Evolutionary conservation across 1,284 basidiomycete species (phyloP).

Genomic region (Puccinia triticina): DNA sequence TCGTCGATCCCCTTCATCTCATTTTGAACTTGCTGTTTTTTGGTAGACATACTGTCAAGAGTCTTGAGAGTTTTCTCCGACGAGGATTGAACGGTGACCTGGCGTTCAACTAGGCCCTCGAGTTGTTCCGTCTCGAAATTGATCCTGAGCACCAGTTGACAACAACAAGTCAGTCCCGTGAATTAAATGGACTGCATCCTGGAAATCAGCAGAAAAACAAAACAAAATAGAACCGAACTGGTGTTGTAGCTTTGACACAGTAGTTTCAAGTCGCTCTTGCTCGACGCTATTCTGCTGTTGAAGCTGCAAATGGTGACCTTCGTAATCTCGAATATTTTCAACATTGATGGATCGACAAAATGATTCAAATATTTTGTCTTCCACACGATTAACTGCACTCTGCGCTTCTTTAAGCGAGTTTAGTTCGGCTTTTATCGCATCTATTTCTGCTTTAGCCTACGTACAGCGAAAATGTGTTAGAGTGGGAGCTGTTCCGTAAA

Average conservation of each 20-base stretch:
- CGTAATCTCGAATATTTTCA: conserved; percentile 86
- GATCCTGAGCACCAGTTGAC: conserved; percentile 31
- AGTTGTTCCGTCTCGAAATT: conserved; percentile 67
- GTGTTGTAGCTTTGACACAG: conserved; percentile 82
- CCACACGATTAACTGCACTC: conserved; percentile 72
- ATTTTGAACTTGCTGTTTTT: conserved; percentile 30
- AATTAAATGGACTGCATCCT: neutral
- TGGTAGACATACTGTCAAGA: conserved; percentile 48
- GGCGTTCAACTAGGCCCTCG: conserved; percentile 58
- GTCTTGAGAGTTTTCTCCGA: conserved; percentile 64
- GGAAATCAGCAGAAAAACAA: neutral
- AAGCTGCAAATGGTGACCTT: conserved; percentile 84
- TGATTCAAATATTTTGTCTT: conserved; percentile 75
- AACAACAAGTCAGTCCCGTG: neutral
- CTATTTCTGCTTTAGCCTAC: conserved; percentile 56
- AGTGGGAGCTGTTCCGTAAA: neutral
- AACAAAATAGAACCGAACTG: conserved; percentile 65
- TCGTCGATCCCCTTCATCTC: conserved; percentile 37
- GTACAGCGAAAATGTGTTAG: neutral
- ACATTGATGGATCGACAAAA: conserved; percentile 86
- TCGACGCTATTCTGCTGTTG: conserved; percentile 85
- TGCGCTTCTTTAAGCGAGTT: conserved; percentile 63
- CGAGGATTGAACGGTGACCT: conserved; percentile 64
- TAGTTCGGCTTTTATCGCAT: conserved; percentile 67
- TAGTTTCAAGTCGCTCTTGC: conserved; percentile 78